Evolutionary conservation across 1,139 yeast species (phyloP), one percentile per base, ranked within the genome.

Genomic region (Hansenula anomala): DNA sequence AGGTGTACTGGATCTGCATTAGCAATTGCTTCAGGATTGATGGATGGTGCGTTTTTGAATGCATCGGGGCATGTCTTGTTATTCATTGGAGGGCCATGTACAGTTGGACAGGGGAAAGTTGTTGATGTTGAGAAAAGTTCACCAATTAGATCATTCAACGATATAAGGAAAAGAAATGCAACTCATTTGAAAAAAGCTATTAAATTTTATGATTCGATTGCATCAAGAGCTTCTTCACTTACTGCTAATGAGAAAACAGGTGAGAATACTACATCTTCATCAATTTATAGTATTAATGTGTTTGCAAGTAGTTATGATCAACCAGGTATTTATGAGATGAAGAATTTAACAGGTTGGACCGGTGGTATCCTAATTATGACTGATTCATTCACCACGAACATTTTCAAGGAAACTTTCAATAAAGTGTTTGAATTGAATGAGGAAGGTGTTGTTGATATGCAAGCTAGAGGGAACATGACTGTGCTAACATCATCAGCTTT

Each of bases 231-330:
- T 3, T 63, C 78, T 1, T 56, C 62, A 26, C 54, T 54, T 22
- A 80, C 80, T 0, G 66, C 75, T 33, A 64, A 75, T 28, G 66
- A 37, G 3, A 18, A 19, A 3, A 23, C 15, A 4, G 34, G 34
- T 2, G 24, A 32, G 13, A 28, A 32, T 32, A 3, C 11, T 2
- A 17, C 16, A 2, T 32, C 34, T 3, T 14, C 26, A 6, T 29
- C 32, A 17, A 64, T 71, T 16, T 80, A 74, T 51, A 67, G 77
- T 28, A 66, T 78, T 41, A 82, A 76, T 57, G 64, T 78, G 22
- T 78, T 78, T 56, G 80, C 80, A 33, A 82, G 84, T 36, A 77
- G 83, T 56, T 75, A 75, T 54, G 86, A 80, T 60, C 86, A 80
- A 61, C 74, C 76, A 43, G 87, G 87, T 45, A 67, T 78, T 59